These are phyloP conservation scores for Gossypium longicalyx DNA, from an alignment of 345 rosid species.

Conservation along the genomic window DNA sequence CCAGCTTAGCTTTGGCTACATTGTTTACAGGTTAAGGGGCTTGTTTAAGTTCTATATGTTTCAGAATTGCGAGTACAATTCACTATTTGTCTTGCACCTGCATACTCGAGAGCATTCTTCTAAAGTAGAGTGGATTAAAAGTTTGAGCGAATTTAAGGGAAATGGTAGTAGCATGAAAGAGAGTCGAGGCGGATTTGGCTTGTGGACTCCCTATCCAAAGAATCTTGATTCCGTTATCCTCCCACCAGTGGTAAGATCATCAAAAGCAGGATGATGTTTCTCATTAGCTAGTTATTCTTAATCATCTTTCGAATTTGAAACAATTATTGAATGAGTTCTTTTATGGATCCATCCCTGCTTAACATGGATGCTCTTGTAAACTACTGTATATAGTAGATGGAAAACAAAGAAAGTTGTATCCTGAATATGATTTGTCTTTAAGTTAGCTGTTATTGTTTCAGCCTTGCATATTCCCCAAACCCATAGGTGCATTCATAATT, in stretches of 20 bases:
- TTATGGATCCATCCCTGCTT: neutral
- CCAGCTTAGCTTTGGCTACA: conserved; percentile 92
- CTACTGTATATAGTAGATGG: neutral
- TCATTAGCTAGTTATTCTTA: neutral
- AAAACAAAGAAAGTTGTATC: neutral
- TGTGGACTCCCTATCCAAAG: conserved; percentile 93
- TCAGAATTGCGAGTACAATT: conserved; percentile 89
- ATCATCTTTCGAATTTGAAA: neutral
- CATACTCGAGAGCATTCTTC: conserved; percentile 97
- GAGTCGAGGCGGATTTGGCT: conserved; percentile 82
- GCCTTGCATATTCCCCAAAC: neutral
- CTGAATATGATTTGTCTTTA: neutral
- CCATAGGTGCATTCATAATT: neutral
- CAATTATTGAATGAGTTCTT: neutral
- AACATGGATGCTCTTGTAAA: conserved; percentile 1
- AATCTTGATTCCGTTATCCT: conserved; percentile 63
- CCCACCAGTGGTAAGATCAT: conserved; percentile 65
- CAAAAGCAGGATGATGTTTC: conserved; percentile 76
- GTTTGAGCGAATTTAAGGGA: conserved; percentile 61
- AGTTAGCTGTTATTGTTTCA: neutral
- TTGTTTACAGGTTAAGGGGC: conserved; percentile 63
- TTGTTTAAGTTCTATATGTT: conserved; percentile 80
- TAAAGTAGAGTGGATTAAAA: conserved; percentile 92
- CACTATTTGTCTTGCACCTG: conserved; percentile 75
- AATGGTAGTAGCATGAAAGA: conserved; percentile 77